Evolutionary conservation across 2,329 filamentous ascomycete genomes (phyloP).

Genomic region (Ophiostoma sp.): DNA sequence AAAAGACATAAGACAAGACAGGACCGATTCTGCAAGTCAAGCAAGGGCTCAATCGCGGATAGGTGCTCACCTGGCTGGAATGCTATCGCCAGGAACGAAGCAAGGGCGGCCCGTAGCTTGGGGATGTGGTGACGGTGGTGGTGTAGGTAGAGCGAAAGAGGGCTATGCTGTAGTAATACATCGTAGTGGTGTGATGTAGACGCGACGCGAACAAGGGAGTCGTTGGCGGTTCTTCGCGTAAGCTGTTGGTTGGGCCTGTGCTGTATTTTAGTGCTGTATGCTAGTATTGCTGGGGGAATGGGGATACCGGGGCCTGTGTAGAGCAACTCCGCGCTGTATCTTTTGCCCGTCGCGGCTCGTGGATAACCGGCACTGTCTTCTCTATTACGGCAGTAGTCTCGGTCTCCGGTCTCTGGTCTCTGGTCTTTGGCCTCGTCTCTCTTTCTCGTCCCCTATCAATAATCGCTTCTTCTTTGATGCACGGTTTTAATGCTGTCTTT

Average conservation of each 20-base stretch:
- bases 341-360: not conserved
- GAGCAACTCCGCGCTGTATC: not conserved
- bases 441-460: not conserved
- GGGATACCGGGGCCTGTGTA: not conserved
- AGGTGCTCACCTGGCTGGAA: conserved; percentile 3
- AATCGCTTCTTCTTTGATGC: not conserved
- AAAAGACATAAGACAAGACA: not conserved
- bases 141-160: not conserved
- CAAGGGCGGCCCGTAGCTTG: conserved; percentile 6
- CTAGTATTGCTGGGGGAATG: not conserved
- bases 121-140: not conserved
- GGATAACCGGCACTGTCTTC: not conserved
- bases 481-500: conserved; percentile 10
- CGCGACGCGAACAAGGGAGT: conserved; percentile 15
- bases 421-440: not conserved
- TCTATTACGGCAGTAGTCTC: not conserved
- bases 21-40: not conserved
- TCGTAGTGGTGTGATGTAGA: not conserved
- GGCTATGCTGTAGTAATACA: no score
- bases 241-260: not conserved
- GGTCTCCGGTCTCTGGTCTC: not conserved
- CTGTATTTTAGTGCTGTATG: not conserved
- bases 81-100: conserved; percentile 7
- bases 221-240: conserved; percentile 6
- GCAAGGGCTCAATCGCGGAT: conserved; percentile 4